Conservation (phyloP, 768 basidiomycete genomes). For the Termitomyces sp. region DNA sequence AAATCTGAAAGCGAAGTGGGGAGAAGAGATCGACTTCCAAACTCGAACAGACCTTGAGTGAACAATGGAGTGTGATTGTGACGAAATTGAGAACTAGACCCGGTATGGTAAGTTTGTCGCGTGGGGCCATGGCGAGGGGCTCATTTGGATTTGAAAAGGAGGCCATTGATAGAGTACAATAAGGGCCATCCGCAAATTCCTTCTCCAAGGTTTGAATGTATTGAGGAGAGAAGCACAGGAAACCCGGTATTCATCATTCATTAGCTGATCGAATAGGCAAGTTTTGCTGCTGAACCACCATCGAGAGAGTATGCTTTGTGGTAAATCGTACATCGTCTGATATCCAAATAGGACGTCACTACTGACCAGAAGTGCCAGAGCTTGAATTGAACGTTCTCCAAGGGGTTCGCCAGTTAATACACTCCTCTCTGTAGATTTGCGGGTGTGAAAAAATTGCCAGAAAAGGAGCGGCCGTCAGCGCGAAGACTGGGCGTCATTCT, state of each 20-base stretch:
- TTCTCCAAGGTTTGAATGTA: no score
- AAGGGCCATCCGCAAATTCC: no score
- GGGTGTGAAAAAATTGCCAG: background rate
- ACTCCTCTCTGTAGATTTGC: background rate
- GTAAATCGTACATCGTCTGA: background rate
- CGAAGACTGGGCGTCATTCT: no score
- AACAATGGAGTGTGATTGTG: background rate
- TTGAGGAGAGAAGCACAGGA: no score
- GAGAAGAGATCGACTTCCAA: background rate
- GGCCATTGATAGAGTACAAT: no score
- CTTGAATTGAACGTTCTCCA: background rate
- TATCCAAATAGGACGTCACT: background rate
- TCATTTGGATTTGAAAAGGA: no score
- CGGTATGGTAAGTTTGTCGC: no score
- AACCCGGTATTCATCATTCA: no score
- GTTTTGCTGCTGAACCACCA: no score
- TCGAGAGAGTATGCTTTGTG: no score
- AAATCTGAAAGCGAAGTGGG: background rate
- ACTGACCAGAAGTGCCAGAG: background rate
- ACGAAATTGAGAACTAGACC: background rate
- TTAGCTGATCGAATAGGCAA: no score
- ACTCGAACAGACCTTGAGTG: background rate
- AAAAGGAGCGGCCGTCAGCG: background rate
- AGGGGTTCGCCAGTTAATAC: background rate
- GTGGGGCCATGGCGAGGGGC: no score